phyloP scores from a whole-genome alignment of 2,329 filamentous ascomycete genomes.

The Calonectria honghensis region DNA sequence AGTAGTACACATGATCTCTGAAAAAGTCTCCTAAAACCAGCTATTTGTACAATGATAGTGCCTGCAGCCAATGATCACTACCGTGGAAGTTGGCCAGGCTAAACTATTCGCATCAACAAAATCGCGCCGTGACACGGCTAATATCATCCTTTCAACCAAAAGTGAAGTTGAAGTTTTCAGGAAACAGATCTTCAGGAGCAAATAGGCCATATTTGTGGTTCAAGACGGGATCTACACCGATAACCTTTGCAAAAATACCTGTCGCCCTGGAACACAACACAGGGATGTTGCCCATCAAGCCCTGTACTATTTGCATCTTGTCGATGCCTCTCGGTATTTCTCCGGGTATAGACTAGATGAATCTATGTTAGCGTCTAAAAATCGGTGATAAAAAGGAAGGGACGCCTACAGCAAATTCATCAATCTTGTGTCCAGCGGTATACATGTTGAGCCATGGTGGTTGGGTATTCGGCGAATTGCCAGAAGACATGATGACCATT shows the following conservation, averaged over 20 bases:
- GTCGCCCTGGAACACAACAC: neutral
- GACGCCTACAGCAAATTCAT: neutral
- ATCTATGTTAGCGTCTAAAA: neutral
- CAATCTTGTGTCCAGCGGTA: neutral
- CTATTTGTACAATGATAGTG: neutral
- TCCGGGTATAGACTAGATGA: neutral
- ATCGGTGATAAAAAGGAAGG: neutral
- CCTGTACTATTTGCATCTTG: neutral
- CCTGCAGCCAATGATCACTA: neutral
- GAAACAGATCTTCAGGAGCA: neutral
- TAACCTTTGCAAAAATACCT: neutral
- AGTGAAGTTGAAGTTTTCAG: conserved; percentile 11
- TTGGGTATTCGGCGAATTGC: neutral
- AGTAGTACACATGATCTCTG: neutral
- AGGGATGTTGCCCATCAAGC: conserved; percentile 7
- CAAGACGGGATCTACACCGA: neutral
- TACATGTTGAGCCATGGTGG: neutral
- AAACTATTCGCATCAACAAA: neutral
- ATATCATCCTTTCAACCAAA: neutral
- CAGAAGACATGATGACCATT: neutral
- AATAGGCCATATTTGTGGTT: neutral
- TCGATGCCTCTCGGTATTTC: neutral
- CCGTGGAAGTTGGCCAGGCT: neutral
- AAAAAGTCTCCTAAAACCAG: neutral
- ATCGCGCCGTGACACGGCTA: neutral